Evolutionary conservation across 2,329 filamentous ascomycete species (phyloP).

Genomic region (Cladosporium halotolerans): DNA sequence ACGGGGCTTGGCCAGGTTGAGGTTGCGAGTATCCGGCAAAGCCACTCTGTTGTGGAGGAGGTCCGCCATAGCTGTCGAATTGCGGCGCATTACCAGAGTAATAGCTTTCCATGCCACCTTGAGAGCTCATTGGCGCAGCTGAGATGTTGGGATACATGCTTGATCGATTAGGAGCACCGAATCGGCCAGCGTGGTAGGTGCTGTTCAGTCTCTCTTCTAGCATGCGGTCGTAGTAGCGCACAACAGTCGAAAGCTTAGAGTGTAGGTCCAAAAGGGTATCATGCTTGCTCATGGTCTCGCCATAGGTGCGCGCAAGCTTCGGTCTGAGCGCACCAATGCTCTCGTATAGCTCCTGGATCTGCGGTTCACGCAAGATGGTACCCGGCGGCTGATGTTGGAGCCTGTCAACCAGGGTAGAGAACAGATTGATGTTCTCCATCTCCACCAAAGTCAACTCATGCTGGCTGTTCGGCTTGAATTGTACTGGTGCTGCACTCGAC

Average conservation of each 20-base stretch:
- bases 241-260: conserved; percentile 89
- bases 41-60: conserved; percentile 41
- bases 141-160: conserved; percentile 67
- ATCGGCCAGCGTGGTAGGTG: conserved; percentile 73
- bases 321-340: conserved; percentile 90
- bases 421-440: conserved; percentile 95
- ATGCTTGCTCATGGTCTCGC: conserved; percentile 99
- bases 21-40: conserved; percentile 47
- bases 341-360: conserved; percentile 97
- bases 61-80: conserved; percentile 39
- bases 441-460: conserved; percentile 92
- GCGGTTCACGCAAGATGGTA: conserved; percentile 91
- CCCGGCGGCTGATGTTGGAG: conserved; percentile 92
- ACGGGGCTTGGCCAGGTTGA: conserved; percentile 31
- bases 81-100: conserved; percentile 62
- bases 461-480: conserved; percentile 72
- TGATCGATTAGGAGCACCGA: conserved; percentile 40
- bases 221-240: conserved; percentile 97
- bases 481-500: conserved; percentile 39
- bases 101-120: conserved; percentile 64
- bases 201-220: conserved; percentile 89
- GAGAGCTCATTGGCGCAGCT: conserved; percentile 37
- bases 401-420: conserved; percentile 87
- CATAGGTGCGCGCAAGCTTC: conserved; percentile 90
- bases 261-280: conserved; percentile 91